Base-by-base conservation (phyloP, 1,139 yeast species). In the Candida albicans region DNA sequence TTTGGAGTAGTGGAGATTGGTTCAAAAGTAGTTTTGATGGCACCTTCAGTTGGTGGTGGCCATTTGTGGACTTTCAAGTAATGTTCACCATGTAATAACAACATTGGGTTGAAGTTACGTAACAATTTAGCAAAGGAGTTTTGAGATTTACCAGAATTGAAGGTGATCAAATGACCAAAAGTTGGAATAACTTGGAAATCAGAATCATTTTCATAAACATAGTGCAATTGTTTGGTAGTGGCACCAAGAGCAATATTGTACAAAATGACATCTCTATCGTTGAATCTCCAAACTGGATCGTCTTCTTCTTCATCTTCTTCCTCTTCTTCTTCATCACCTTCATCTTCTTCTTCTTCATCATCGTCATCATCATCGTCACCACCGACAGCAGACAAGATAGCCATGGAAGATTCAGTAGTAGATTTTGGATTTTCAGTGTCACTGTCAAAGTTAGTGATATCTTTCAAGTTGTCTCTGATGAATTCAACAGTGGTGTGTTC, bases 231-330 rank as follows among this genome's bases (percentile, higher is more conserved):
- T 43, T 75, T 74, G 37, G 89, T 80, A 39, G 75, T 81, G 39
- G 97, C 95, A 57, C 98, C 98, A 49, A 93, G 74, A 36, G 96
- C 95, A 49, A 93, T 64, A 70, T 93, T 93, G 74, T 93, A 93
- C 51, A 93, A 75, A 53, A 90, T 86, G 46, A 83, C 80, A 61
- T 89, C 93, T 57, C 80, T 82, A 57, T 80, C 84, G 51, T 78
- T 77, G 67, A 80, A 89, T 15, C 54, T 45, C 61, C 64, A 71
- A 34, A 67, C 59, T 43, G 76, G 73, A 41, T 72, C 76, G 30
- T 65, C 62, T 39, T 63, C 68, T 37, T 71, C 77, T 9, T 75
- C 80, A 5, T 71, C 75, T 28, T 65, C 62, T 34, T 63, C 68
- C 34, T 72, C 79, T n/a, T 75, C 81, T 4, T 73, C 82, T 4